Evolutionary conservation across 495 filamentous ascomycete species (phyloP).

Genomic region (Neurospora cerealis): DNA sequence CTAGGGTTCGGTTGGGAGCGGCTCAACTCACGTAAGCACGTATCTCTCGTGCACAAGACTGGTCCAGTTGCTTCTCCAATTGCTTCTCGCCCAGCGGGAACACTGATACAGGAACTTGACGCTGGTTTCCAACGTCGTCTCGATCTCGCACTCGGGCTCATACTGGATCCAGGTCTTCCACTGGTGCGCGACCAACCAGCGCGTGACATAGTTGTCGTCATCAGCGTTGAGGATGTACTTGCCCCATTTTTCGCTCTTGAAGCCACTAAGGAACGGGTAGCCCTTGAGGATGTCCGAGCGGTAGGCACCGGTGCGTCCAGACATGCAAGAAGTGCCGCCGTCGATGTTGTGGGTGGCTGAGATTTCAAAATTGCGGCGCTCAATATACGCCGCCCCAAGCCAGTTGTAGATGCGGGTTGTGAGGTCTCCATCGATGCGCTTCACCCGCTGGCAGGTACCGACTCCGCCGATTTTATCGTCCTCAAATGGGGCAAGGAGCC

Average conservation of each 20-base stretch:
- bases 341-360: slow-evolving; percentile 78
- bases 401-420: slow-evolving; percentile 58
- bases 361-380: slow-evolving; percentile 81
- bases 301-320: slow-evolving; percentile 77
- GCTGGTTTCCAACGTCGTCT: slow-evolving; percentile 68
- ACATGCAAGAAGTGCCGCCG: slow-evolving; percentile 80
- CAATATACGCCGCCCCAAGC: slow-evolving; percentile 72
- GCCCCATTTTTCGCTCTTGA: slow-evolving; percentile 63
- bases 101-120: slow-evolving; percentile 68
- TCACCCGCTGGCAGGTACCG: slow-evolving; percentile 72
- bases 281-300: slow-evolving; percentile 71
- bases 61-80: slow-evolving; percentile 73
- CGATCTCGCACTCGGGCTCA: slow-evolving; percentile 59
- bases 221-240: slow-evolving; percentile 69
- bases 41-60: slow-evolving; percentile 61
- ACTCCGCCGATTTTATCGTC: slow-evolving; percentile 67
- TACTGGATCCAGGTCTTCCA: slow-evolving; percentile 76
- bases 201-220: slow-evolving; percentile 77
- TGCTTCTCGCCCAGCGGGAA: slow-evolving; percentile 70
- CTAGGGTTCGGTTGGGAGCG: neutral
- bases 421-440: slow-evolving; percentile 50
- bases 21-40: slow-evolving; percentile 53
- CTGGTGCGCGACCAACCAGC: slow-evolving; percentile 65
- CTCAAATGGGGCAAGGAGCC: slow-evolving; percentile 81
- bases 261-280: slow-evolving; percentile 59